A percentile compares a stretch with the other conserved stretches of the same genome.
Conservation (phyloP, 2,329 filamentous ascomycete species). For the Penicillium sp. region DNA sequence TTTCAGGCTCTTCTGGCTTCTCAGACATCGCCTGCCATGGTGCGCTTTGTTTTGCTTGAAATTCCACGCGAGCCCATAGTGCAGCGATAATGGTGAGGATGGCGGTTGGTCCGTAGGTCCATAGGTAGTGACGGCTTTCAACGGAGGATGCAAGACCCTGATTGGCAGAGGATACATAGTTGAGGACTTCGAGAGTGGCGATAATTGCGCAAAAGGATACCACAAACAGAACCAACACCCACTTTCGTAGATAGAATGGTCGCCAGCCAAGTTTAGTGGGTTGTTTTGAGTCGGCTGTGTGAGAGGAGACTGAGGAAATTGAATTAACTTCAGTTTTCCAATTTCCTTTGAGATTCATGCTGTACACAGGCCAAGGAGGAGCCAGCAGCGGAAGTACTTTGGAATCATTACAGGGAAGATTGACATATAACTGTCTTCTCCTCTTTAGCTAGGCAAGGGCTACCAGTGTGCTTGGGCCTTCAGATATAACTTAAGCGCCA, state of each 20-base stretch:
- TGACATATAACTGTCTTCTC: background rate
- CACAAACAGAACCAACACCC: slow-evolving; percentile 5
- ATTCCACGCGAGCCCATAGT: slow-evolving; percentile 12
- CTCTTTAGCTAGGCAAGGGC: background rate
- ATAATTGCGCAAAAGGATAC: slow-evolving; percentile 3
- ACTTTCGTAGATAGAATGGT: slow-evolving; percentile 7
- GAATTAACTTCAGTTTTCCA: background rate
- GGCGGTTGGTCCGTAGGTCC: slow-evolving; percentile 14
- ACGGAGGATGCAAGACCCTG: slow-evolving; percentile 5
- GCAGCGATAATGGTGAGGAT: slow-evolving; percentile 9
- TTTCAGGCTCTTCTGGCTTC: slow-evolving; percentile 1
- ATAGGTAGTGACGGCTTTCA: slow-evolving; percentile 9
- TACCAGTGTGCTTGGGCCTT: background rate
- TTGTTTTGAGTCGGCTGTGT: background rate
- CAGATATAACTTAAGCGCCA: background rate
- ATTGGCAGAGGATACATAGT: slow-evolving; percentile 1
- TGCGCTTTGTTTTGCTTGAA: slow-evolving; percentile 12
- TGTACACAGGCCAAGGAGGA: background rate
- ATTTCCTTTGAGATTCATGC: background rate
- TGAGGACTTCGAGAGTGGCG: slow-evolving; percentile 3
- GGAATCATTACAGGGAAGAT: background rate
- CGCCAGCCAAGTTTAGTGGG: slow-evolving; percentile 1
- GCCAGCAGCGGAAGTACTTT: background rate
- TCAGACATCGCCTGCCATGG: slow-evolving; percentile 11
- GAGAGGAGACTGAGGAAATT: background rate